These are phyloP conservation scores for Myxozyma nipponensis DNA, from an alignment of 805 yeast genomes.

Conservation along the genomic window DNA sequence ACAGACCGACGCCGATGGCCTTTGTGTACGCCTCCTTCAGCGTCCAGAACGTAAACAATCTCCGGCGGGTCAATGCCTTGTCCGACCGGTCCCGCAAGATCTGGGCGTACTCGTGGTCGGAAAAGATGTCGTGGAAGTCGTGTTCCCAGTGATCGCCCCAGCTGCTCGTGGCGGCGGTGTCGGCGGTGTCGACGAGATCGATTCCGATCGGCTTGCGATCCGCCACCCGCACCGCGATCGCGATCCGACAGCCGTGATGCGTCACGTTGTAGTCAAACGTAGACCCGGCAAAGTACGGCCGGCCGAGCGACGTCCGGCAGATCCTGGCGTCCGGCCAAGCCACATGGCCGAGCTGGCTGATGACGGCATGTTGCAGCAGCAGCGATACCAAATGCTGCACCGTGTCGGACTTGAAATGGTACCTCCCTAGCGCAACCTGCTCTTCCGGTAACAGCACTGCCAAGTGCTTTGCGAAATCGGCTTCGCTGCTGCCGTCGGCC, in stretches of 20 bases:
- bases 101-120: conserved; percentile 7
- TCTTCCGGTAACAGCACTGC: conserved; percentile 10
- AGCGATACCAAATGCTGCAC: conserved; percentile 14
- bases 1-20: conserved; percentile 58
- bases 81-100: background rate
- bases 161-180: conserved; percentile 3
- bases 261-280: conserved; percentile 23
- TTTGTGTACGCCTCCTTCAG: conserved; percentile 74
- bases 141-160: conserved; percentile 10
- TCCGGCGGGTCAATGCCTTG: background rate
- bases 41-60: conserved; percentile 58
- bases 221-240: conserved; percentile 11
- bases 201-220: conserved; percentile 12
- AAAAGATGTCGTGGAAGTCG: conserved; percentile 22
- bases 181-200: conserved; percentile 15
- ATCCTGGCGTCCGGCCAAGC: conserved; percentile 8
- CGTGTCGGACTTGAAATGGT: conserved; percentile 18
- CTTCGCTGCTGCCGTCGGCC: background rate
- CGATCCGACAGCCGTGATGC: conserved; percentile 22
- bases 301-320: conserved; percentile 6
- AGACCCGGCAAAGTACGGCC: conserved; percentile 6
- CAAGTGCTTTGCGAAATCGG: conserved; percentile 1
- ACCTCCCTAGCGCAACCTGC: conserved; percentile 7
- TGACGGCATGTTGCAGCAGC: conserved; percentile 16
- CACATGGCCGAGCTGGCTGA: conserved; percentile 3